These are phyloP conservation scores for Quercus robur DNA, from an alignment of 306 rosid genomes.

Conservation along the genomic window DNA sequence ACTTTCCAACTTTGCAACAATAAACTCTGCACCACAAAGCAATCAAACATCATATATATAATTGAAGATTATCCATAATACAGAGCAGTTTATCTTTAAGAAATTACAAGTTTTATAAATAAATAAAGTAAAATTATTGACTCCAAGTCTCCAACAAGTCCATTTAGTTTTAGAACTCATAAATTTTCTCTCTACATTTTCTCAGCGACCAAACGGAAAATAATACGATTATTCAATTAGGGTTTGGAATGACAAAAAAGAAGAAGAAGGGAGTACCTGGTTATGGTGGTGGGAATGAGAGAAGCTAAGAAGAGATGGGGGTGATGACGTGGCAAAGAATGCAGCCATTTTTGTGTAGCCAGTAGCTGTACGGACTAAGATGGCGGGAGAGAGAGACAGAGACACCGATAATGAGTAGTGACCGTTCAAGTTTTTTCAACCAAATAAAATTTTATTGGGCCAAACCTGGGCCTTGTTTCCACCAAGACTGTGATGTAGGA, in stretches of 20 bases:
- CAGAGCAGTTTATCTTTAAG: neutral
- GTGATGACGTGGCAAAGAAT: constrained; percentile 25
- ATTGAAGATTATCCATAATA: too few relatives aligned
- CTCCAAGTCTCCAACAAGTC: too few relatives aligned
- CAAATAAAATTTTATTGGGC: neutral
- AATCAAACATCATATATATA: neutral
- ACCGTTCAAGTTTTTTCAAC: constrained; percentile 29
- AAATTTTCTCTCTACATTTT: neutral
- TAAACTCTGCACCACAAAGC: constrained; percentile 15
- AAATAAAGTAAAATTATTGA: neutral
- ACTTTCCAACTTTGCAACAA: constrained; percentile 27
- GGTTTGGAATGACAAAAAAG: neutral
- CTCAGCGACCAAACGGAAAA: constrained; percentile 5
- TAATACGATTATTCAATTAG: neutral
- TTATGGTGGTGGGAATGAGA: constrained; percentile 6
- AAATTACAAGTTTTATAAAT: neutral
- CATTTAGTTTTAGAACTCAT: too few relatives aligned
- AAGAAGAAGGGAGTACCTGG: neutral
- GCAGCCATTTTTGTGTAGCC: constrained; percentile 32
- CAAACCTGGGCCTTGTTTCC: too few relatives aligned
- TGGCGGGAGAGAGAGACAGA: constrained; percentile 60
- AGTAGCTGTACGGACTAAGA: constrained; percentile 4
- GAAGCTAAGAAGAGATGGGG: constrained; percentile 17
- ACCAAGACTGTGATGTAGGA: too few relatives aligned
- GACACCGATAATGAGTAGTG: neutral